These are phyloP conservation scores for Trametes versicolor DNA, from an alignment of 1,284 basidiomycete genomes.

Conservation along the genomic window DNA sequence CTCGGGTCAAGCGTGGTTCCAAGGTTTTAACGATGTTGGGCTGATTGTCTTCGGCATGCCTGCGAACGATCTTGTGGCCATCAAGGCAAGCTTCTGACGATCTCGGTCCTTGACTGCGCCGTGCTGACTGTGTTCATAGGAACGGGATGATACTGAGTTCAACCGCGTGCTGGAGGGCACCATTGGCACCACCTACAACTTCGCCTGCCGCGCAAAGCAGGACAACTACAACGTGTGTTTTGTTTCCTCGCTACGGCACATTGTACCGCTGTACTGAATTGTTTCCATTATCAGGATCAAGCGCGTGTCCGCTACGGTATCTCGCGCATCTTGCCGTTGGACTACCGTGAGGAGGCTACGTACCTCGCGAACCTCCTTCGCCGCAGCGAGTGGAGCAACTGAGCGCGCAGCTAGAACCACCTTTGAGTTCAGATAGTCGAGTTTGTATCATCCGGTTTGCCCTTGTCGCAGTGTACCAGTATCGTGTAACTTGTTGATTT, in stretches of 20 bases:
- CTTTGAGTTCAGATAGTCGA: background rate
- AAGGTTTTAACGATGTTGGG: conserved; percentile 96
- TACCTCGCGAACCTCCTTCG: conserved; percentile 65
- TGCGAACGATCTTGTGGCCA: conserved; percentile 82
- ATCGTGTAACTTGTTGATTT: background rate
- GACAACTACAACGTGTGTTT: conserved; percentile 84
- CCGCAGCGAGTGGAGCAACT: conserved; percentile 35
- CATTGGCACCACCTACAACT: conserved; percentile 80
- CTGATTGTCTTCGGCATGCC: conserved; percentile 79
- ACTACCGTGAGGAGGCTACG: conserved; percentile 79
- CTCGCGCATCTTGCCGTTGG: conserved; percentile 69
- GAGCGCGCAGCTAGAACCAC: background rate
- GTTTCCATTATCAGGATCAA: conserved; percentile 62
- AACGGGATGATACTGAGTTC: conserved; percentile 73
- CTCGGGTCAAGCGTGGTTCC: conserved; percentile 92
- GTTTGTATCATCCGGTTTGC: background rate
- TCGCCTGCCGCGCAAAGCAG: conserved; percentile 89
- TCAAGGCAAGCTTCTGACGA: conserved; percentile 62
- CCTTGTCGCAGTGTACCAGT: conserved; percentile 11
- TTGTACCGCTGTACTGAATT: conserved; percentile 9
- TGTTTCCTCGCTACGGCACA: background rate
- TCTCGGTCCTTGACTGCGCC: background rate
- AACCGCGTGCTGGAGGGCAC: conserved; percentile 72
- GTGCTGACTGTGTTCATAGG: conserved; percentile 50
- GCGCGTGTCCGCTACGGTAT: conserved; percentile 87